Conservation (phyloP, 345 rosid genomes). For the Gossypium arboreum region DNA sequence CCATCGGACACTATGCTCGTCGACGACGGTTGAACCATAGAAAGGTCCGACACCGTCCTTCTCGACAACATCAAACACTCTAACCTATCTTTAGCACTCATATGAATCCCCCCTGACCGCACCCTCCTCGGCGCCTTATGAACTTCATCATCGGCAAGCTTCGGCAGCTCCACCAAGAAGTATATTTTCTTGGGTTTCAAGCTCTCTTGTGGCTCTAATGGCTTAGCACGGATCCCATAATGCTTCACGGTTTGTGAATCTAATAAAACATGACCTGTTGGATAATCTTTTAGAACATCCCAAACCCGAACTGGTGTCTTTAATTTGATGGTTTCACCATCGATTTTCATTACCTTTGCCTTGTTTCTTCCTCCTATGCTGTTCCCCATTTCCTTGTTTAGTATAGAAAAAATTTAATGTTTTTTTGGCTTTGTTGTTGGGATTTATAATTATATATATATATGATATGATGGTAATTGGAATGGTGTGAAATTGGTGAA, state of each 20-base stretch:
- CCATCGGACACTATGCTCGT: conserved; percentile 9
- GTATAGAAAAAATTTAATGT: not conserved
- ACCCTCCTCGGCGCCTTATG: conserved; percentile 55
- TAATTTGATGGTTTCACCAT: conserved; percentile 72
- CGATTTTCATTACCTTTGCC: conserved; percentile 76
- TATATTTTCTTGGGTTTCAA: conserved; percentile 58
- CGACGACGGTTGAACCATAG: conserved; percentile 20
- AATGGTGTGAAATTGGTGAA: conserved; percentile 15
- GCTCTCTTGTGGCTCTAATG: conserved; percentile 55
- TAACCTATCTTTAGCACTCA: conserved; percentile 84
- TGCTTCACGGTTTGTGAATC: conserved; percentile 79
- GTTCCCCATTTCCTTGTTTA: conserved; percentile 59
- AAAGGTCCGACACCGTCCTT: conserved; percentile 67
- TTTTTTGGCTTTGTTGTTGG: not conserved
- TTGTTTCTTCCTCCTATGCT: conserved; percentile 45
- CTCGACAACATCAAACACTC: conserved; percentile 77
- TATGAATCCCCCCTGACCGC: conserved; percentile 61
- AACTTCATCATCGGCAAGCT: conserved; percentile 28
- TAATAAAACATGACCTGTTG: conserved; percentile 59
- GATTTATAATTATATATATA: not conserved
- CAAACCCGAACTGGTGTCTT: conserved; percentile 60
- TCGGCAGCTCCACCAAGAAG: conserved; percentile 77
- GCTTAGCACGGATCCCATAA: conserved; percentile 71
- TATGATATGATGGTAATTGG: not conserved
- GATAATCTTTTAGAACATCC: conserved; percentile 61